A percentile compares a stretch with the other conserved stretches of the same genome.
These are phyloP conservation scores for Trichoderma atrobrunneum DNA, from an alignment of 2,329 filamentous ascomycete species.

Conservation along the genomic window DNA sequence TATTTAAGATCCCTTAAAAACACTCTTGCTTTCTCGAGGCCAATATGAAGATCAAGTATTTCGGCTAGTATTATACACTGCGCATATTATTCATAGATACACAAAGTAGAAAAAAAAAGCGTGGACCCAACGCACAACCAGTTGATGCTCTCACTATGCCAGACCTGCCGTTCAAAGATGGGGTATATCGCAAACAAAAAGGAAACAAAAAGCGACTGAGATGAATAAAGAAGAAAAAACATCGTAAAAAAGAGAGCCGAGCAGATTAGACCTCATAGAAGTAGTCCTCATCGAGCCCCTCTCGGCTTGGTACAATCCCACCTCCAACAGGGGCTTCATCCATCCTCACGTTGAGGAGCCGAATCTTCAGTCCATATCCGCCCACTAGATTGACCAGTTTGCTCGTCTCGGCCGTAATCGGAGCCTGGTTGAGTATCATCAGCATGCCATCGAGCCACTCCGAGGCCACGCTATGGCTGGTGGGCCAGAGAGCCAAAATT, in stretches of 20 bases:
- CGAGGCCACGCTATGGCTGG: conserved; percentile 77
- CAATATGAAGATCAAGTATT: neutral
- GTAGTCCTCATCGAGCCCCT: conserved; percentile 88
- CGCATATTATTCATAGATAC: neutral
- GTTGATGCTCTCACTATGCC: conserved; percentile 19
- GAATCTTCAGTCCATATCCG: conserved; percentile 89
- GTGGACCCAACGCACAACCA: conserved; percentile 17
- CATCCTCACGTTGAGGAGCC: conserved; percentile 85
- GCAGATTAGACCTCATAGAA: conserved; percentile 71
- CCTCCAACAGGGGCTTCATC: conserved; percentile 69
- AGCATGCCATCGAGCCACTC: conserved; percentile 96
- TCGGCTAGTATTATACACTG: conserved; percentile 1
- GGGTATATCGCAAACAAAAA: conserved; percentile 16
- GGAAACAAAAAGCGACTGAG: neutral
- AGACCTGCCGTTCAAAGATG: conserved; percentile 17
- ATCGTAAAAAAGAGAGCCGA: neutral
- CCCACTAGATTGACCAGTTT: conserved; percentile 82
- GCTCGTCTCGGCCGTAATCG: conserved; percentile 94
- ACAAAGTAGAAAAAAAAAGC: conserved; percentile 13
- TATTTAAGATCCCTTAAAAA: neutral
- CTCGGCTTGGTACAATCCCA: conserved; percentile 74
- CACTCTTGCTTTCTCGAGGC: neutral
- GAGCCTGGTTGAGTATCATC: conserved; percentile 91
- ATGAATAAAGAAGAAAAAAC: neutral
- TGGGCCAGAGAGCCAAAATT: conserved; percentile 78